These are phyloP conservation scores for Ceratocystis albifundus DNA, from an alignment of 2,329 filamentous ascomycete genomes.

Conservation along the genomic window DNA sequence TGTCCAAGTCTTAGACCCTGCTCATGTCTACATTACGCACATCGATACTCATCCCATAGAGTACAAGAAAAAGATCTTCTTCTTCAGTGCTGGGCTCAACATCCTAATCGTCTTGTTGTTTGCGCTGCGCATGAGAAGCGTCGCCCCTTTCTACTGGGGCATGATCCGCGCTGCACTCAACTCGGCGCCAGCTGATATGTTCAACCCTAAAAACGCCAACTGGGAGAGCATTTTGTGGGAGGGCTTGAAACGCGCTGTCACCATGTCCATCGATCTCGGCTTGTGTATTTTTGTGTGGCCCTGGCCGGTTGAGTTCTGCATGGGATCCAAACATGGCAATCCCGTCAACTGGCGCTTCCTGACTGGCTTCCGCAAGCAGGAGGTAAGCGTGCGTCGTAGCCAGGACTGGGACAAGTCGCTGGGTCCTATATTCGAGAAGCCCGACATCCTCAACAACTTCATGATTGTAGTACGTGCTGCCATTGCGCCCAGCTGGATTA, in stretches of 20 bases:
- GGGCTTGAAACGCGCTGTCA: slow-evolving; percentile 47
- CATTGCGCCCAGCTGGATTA: slow-evolving; percentile 53
- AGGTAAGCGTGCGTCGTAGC: slow-evolving; percentile 71
- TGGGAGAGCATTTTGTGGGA: slow-evolving; percentile 47
- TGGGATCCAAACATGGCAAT: slow-evolving; percentile 45
- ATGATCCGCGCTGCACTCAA: slow-evolving; percentile 55
- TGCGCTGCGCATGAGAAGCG: slow-evolving; percentile 54
- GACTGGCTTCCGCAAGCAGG: slow-evolving; percentile 64
- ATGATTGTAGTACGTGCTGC: slow-evolving; percentile 54
- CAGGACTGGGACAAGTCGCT: slow-evolving; percentile 57
- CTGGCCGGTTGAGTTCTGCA: slow-evolving; percentile 62
- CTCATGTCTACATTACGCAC: slow-evolving; percentile 73
- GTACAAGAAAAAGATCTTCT: slow-evolving; percentile 74
- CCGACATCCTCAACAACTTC: slow-evolving; percentile 41
- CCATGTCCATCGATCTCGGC: slow-evolving; percentile 63
- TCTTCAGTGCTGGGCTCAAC: slow-evolving; percentile 69
- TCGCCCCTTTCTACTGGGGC: slow-evolving; percentile 60
- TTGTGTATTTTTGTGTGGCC: slow-evolving; percentile 57
- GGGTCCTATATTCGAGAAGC: slow-evolving; percentile 37
- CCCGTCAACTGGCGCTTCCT: slow-evolving; percentile 62
- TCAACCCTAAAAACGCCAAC: slow-evolving; percentile 46
- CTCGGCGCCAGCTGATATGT: slow-evolving; percentile 52
- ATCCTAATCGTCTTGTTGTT: slow-evolving; percentile 53
- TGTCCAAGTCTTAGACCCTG: slow-evolving; percentile 51
- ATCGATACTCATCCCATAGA: slow-evolving; percentile 57